Evolutionary conservation across 2,329 filamentous ascomycete species (phyloP), one percentile per base, ranked within the genome.

Genomic region (Fusarium sp.): DNA sequence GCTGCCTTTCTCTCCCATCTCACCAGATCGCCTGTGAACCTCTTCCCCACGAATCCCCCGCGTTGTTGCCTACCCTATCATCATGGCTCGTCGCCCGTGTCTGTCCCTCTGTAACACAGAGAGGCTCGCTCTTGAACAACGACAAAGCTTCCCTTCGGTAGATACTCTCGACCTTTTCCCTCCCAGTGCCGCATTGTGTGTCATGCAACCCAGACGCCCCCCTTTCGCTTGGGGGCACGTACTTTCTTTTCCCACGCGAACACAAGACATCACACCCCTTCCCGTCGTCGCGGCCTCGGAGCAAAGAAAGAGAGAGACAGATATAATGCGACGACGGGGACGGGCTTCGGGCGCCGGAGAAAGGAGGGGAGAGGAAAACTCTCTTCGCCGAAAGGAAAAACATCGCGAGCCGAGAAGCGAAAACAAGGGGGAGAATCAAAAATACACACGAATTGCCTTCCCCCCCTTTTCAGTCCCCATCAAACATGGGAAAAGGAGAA

Each of bases 71-170:
- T 14, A 68, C 37, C 37, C 20, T 39, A 62, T 61, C 27, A 23
- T 54, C 34, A 48, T 43, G n/a, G 41, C 27, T 23, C 39, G 23
- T 25, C 14, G 5, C 35, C 35, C 14, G 60, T 45, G n/a, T 8
- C 32, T 39, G 14, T 66, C 43, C 25, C 41, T 34, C 48, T 43
- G 72, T 75, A 10, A 64, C 52, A 73, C 69, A 73, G 50, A 27
- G 48, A 30, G 27, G 25, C 69, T 63, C 27, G 59, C 41, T 54
- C 20, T 30, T 75, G 27, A 25, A n/a, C 59, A 43, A 43, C 59
- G 37, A 41, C 48, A 50, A 23, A 30, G 45, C 30, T 72, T 72
- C 34, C 48, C 48, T 63, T 75, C 72, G 69, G 72, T 75, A 75
- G 69, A 75, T 75, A 32, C 43, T 64, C 66, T 64, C 58, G 16